A percentile compares a stretch with the other conserved stretches of the same genome.
Conservation (phyloP, 2,329 filamentous ascomycete species). For the Fusarium gaditjirri region DNA sequence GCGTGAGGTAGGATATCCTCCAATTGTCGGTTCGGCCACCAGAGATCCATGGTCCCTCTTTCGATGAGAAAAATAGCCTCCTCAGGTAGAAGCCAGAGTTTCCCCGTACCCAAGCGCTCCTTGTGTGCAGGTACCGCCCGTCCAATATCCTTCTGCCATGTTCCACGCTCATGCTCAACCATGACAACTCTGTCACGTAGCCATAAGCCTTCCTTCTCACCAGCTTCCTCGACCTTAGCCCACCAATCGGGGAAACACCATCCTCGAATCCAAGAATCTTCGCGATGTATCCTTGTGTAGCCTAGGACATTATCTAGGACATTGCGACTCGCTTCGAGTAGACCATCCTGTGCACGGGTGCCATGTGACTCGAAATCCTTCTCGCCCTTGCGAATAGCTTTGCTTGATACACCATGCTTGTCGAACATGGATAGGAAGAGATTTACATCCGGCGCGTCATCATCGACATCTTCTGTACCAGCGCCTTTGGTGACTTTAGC, state of each 20-base stretch:
- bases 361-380: slow-evolving; percentile 98
- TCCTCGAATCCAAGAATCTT: slow-evolving; percentile 72
- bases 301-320: slow-evolving; percentile 91
- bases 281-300: slow-evolving; percentile 78
- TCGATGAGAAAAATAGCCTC: slow-evolving; percentile 92
- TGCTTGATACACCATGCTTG: slow-evolving; percentile 62
- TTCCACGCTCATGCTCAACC: slow-evolving; percentile 77
- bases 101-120: slow-evolving; percentile 66
- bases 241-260: slow-evolving; percentile 77
- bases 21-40: slow-evolving; percentile 75
- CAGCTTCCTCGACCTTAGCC: slow-evolving; percentile 43
- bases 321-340: slow-evolving; percentile 81
- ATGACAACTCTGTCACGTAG: slow-evolving; percentile 67
- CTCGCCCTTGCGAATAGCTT: slow-evolving; percentile 87
- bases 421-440: slow-evolving; percentile 68
- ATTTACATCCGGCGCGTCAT: slow-evolving; percentile 88
- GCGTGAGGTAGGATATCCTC: slow-evolving; percentile 58
- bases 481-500: slow-evolving; percentile 44
- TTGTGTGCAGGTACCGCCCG: slow-evolving; percentile 67
- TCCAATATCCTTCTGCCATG: slow-evolving; percentile 81
- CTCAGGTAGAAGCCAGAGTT: slow-evolving; percentile 87
- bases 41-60: slow-evolving; percentile 85
- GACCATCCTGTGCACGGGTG: slow-evolving; percentile 80
- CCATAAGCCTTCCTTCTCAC: slow-evolving; percentile 45
- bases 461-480: slow-evolving; percentile 69